Base-by-base conservation (phyloP, 306 rosid species). In the Citrullus colocynthis region DNA sequence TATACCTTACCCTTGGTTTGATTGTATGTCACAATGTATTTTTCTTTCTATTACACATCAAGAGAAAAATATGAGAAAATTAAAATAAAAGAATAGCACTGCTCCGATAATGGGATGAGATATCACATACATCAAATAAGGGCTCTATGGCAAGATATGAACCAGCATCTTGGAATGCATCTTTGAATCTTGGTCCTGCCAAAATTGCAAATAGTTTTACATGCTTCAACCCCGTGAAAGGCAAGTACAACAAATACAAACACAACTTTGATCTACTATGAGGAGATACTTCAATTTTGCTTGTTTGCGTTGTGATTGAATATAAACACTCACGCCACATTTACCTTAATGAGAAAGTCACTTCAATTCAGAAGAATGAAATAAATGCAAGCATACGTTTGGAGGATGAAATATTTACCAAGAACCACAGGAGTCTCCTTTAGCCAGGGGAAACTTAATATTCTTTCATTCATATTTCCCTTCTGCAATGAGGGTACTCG, bases 91-190 rank as follows among this genome's bases (percentile, higher is more conserved):
- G 72, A 77, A 77, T 12, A 70, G 17, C 24, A 7, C 39, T 36
- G 32, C 48, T 36, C 64, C 55, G n/a, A 24, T 12, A 67, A 49
- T 20, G 44, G 20, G 44, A 51, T 57, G 42, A 13, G 74, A 65
- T 67, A 79, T 54, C 17, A 32, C 79, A 63, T 83, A 89, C 99
- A 82, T 91, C 93, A 85, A 95, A 95, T 70, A 92, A 77, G 64
- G 99, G 96, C 81, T 92, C 89, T 79, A 92, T 32, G 39, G 98
- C 87, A 87, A 95, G 84, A 87, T 89, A 95, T 55, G 85, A 82
- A 82, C 87, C 86, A n/a, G 99, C 93, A 76, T 95, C 98, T 78
- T 92, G 99, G 82, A 95, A 95, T 78, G 98, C 98, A 71, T 95
- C 99, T 87, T 91, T 95, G 82, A 92, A 80, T 85, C 98, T 91